Base-by-base conservation (phyloP, 768 basidiomycete genomes). In the Suillus luteus region DNA sequence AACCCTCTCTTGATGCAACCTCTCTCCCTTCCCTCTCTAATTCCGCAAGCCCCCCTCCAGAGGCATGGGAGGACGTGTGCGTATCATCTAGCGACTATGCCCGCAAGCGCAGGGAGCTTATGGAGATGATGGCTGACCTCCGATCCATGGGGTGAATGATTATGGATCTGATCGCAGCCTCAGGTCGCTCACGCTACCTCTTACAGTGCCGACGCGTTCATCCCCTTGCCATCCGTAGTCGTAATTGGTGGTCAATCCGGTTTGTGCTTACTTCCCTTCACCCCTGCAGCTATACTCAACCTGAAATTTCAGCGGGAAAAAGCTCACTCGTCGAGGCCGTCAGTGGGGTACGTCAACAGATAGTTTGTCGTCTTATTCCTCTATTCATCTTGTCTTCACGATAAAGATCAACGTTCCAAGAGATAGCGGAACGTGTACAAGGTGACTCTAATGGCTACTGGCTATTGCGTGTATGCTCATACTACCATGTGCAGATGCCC, bases 241-340 rank as follows among this genome's bases (percentile, higher is more conserved):
- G 81, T 84, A 51, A 82, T 84, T 48, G 84, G 84, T 12, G 83
- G 82, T 54, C 85, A 85, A 69, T 80, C 83, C 12, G 85, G 82
- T n/a, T 71, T 75, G 67, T 66, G 24, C 10, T 24, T 11, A 10
- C 41, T 46, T 62, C 31, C 10, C 24, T 49, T 46, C 17, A 10
- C 19, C 31, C 24, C 24, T 19, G n/a, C n/a, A 27, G 37, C 24
- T 38, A 22, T 40, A 17, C 17, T 66, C 17, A 33, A n/a, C 54
- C 37, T 76, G 74, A 80, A 5, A 82, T 82, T 67, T 81, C 80
- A 1, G 78, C 77, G 52, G 73, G 55, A 3, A 57, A 57, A 57
- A 38, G 37, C 15, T 57, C 55, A 17, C 55, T 84, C 8, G 81
- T 84, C 3, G 83, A 84, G 65, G 80, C 84, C 1, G 27, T 49